Base-by-base conservation (phyloP, 2,329 filamentous ascomycete species). In the Xylaria sp. region DNA sequence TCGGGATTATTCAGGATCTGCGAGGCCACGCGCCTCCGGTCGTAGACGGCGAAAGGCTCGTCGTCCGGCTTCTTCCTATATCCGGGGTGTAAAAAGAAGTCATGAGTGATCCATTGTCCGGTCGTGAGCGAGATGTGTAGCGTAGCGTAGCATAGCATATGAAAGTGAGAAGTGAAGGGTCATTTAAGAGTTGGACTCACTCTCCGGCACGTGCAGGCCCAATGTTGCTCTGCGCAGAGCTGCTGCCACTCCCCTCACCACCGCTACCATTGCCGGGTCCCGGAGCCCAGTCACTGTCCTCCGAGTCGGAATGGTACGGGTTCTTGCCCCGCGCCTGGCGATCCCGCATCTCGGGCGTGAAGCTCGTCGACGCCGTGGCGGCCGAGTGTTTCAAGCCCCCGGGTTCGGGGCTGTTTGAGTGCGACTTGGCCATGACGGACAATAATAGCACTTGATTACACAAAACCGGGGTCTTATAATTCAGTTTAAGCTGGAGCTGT, bases 251-350 rank as follows among this genome's bases (percentile, higher is more conserved):
- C 10, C 52, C 15, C 13, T 48, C 33, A 3, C 18, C 33, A 15
- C 48, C 13, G 9, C 39, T 6, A 18, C 18, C 39, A 33, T 31
- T 41, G 1, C 15, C 28, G 2, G 51, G 48, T 5, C 1, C 61
- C 48, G 33, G 54, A 10, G 2, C 36, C 60, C 55, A 56, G 10
- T 73, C 69, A 64, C 70, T 54, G 54, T 60, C 69, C 49, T 74
- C 62, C 54, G 70, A 64, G 49, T 80, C 79, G 10, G 77, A 76
- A 52, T 78, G 71, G 74, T 87, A 87, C 0, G 86, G 85, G 69
- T 89, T 83, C 74, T 88, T 88, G 61, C 88, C 87, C 49, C 88
- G 82, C 4, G 88, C 86, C 77, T 90, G 88, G 6, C 83, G 83
- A 76, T 90, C 87, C 74, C 86, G 85, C 85, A 87, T 87, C 67